These are phyloP conservation scores for Globisporangium apiculatum DNA, from an alignment of 352 stramenopile genomes.

Conservation along the genomic window DNA sequence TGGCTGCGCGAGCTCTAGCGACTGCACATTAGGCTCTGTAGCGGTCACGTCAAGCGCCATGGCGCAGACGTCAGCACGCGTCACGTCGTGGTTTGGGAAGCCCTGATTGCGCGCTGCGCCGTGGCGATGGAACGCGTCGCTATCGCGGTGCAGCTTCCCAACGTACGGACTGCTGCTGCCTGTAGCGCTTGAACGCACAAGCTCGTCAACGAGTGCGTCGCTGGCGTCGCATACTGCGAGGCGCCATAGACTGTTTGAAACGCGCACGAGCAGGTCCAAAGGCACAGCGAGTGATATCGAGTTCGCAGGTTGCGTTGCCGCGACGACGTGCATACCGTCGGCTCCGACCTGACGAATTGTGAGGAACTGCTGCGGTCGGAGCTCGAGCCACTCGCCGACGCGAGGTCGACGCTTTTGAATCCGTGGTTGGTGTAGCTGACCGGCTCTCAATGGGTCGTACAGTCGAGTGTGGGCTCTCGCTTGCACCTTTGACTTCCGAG, in stretches of 20 bases:
- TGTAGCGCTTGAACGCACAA: neutral
- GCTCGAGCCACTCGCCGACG: constrained; percentile 45
- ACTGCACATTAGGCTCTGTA: neutral
- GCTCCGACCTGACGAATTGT: constrained; percentile 30
- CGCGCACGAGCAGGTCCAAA: constrained; percentile 19
- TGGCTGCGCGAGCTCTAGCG: constrained; percentile 5
- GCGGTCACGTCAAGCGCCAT: neutral
- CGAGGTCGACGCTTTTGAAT: constrained; percentile 17
- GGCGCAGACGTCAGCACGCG: constrained; percentile 12
- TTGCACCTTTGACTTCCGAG: no score
- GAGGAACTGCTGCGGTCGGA: constrained; percentile 36
- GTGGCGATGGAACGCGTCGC: constrained; percentile 42
- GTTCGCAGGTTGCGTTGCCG: no score
- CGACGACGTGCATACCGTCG: constrained; percentile 11
- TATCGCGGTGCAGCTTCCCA: constrained; percentile 49
- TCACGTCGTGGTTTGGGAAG: constrained; percentile 48
- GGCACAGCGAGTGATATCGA: constrained; percentile 14
- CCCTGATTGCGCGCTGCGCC: constrained; percentile 41
- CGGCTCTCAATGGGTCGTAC: neutral
- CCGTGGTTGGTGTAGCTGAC: neutral
- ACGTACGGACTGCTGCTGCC: constrained; percentile 6
- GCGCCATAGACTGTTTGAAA: constrained; percentile 39
- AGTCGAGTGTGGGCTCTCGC: no score
- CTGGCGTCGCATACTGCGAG: constrained; percentile 11
- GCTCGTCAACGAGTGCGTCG: constrained; percentile 1